A percentile compares a stretch with the other conserved stretches of the same genome.
Conservation (phyloP, 768 basidiomycete genomes). For the Sutorius australiensis region DNA sequence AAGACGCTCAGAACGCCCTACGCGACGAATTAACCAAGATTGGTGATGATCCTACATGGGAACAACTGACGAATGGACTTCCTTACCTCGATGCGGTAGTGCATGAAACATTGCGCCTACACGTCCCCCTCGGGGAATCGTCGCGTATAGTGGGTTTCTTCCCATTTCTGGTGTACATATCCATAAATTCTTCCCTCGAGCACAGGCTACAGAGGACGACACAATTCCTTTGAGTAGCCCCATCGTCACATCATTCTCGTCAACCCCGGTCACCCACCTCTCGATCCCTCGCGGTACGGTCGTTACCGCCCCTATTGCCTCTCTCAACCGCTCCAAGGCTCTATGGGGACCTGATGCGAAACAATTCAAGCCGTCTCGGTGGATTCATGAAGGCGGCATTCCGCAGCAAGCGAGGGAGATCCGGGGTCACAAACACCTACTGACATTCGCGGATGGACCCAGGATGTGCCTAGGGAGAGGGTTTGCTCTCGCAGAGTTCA, state of each 20-base stretch:
- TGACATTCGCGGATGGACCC: conserved; percentile 30
- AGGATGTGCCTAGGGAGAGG: conserved; percentile 27
- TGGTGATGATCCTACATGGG: conserved; percentile 48
- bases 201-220: conserved; percentile 49
- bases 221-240: conserved; percentile 52
- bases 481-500: conserved; percentile 28
- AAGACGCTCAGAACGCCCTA: conserved; percentile 43
- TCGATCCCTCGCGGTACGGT: conserved; percentile 45
- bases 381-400: conserved; percentile 41
- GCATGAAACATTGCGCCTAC: conserved; percentile 43
- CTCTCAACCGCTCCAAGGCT: conserved; percentile 47
- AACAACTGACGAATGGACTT: conserved; percentile 45
- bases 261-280: conserved; percentile 34
- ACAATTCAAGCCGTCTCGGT: conserved; percentile 59
- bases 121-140: conserved; percentile 34
- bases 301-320: conserved; percentile 42
- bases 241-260: conserved; percentile 37
- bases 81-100: conserved; percentile 55
- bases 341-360: conserved; percentile 62
- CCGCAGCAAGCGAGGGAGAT: conserved; percentile 32
- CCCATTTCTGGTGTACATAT: not conserved
- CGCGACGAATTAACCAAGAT: conserved; percentile 47
- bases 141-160: conserved; percentile 7
- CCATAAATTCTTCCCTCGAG: conserved; percentile 7
- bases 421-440: conserved; percentile 26